These are phyloP conservation scores for Nakataea oryzae DNA, from an alignment of 2,329 filamentous ascomycete genomes.

Conservation along the genomic window DNA sequence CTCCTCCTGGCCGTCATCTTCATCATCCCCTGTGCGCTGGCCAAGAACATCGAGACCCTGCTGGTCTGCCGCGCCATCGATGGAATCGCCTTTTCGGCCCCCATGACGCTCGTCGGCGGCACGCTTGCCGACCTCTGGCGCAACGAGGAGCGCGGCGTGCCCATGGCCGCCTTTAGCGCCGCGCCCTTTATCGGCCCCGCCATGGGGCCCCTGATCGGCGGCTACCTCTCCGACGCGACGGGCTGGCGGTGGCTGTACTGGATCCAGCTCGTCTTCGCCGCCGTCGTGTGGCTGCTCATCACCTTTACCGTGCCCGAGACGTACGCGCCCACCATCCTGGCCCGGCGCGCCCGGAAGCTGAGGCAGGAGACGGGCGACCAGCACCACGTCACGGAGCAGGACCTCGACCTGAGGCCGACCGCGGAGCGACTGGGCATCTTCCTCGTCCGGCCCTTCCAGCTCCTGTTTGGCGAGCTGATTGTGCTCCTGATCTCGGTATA, in stretches of 20 bases:
- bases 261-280: conserved; percentile 71
- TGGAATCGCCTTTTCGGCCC: conserved; percentile 74
- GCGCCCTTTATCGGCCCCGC: conserved; percentile 77
- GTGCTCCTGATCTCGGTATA: conserved; percentile 76
- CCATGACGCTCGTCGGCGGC: conserved; percentile 78
- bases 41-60: conserved; percentile 66
- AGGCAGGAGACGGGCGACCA: conserved; percentile 56
- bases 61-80: conserved; percentile 69
- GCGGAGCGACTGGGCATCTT: conserved; percentile 62
- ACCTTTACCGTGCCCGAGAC: conserved; percentile 87
- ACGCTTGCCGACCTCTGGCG: conserved; percentile 77
- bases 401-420: conserved; percentile 63
- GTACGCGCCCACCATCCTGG: conserved; percentile 71
- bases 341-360: conserved; percentile 58
- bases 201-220: conserved; percentile 66
- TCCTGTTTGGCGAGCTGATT: conserved; percentile 76
- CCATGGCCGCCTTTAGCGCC: conserved; percentile 78
- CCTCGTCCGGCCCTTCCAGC: conserved; percentile 72
- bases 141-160: conserved; percentile 73
- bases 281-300: conserved; percentile 61
- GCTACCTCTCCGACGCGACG: conserved; percentile 30
- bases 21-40: conserved; percentile 68
- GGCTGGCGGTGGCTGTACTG: conserved; percentile 23
- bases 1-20: conserved; percentile 64
- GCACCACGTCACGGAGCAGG: conserved; percentile 67